A percentile compares a stretch with the other conserved stretches of the same genome.
Conservation (phyloP, 1,284 basidiomycete genomes). For the Marasmius sp. region DNA sequence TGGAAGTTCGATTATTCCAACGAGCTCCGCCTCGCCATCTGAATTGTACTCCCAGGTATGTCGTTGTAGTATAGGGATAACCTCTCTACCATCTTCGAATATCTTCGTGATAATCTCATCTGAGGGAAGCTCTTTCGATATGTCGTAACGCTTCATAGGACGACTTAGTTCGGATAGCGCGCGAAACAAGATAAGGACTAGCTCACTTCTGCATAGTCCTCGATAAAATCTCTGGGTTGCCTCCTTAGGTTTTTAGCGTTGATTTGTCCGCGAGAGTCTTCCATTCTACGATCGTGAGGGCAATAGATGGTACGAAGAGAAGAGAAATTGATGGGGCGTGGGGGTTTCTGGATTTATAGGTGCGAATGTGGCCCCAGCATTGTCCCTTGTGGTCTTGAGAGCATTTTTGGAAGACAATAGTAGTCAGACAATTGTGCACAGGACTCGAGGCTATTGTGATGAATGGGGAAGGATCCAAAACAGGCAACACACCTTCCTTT, state of each 20-base stretch:
- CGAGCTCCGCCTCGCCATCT: constrained; percentile 1
- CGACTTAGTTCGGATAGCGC: neutral
- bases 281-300: neutral
- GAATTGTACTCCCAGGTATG: constrained; percentile 2
- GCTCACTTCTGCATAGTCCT: constrained; percentile 9
- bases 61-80: constrained; percentile 7
- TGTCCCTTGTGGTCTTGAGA: too few relatives aligned
- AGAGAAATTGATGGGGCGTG: too few relatives aligned
- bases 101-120: constrained; percentile 7
- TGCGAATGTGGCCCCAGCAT: too few relatives aligned
- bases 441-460: too few relatives aligned
- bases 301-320: too few relatives aligned
- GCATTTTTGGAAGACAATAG: too few relatives aligned
- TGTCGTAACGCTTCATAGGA: constrained; percentile 6
- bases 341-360: too few relatives aligned
- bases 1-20: neutral
- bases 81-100: constrained; percentile 2
- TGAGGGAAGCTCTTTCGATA: neutral
- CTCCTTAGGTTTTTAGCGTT: constrained; percentile 2
- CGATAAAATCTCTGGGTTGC: constrained; percentile 1
- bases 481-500: too few relatives aligned
- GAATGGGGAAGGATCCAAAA: too few relatives aligned
- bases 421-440: too few relatives aligned
- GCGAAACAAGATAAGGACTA: neutral
- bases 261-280: constrained; percentile 4